Conservation (phyloP, 257 asterid genomes). For the Plectranthus barbatus region DNA sequence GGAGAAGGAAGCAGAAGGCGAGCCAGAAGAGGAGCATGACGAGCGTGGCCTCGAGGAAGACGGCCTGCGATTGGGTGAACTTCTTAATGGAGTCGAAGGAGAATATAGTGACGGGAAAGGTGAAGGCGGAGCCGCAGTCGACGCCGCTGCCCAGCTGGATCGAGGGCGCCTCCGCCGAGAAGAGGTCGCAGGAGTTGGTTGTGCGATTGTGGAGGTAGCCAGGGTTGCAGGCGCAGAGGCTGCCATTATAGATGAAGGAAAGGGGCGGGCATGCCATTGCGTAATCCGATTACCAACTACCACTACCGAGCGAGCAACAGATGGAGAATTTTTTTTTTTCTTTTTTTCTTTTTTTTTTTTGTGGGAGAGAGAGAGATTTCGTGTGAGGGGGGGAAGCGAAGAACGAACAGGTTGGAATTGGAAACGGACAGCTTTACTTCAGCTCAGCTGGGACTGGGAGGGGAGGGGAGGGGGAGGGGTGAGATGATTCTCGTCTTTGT, state of each 20-base stretch:
- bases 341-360: too few relatives aligned
- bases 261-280: conserved; percentile 57
- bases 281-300: neutral
- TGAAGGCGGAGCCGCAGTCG: conserved; percentile 35
- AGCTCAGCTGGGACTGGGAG: neutral
- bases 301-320: neutral
- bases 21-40: conserved; percentile 61
- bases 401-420: neutral
- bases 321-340: neutral
- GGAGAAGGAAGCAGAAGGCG: conserved; percentile 54
- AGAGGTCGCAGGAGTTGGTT: conserved; percentile 40
- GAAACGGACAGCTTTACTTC: neutral
- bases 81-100: conserved; percentile 63
- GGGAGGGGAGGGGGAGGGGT: too few relatives aligned
- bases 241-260: conserved; percentile 55
- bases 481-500: neutral
- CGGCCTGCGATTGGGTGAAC: conserved; percentile 90
- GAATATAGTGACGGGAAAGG: conserved; percentile 60
- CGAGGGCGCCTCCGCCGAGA: conserved; percentile 24
- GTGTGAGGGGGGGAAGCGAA: neutral
- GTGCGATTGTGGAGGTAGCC: conserved; percentile 41
- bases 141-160: conserved; percentile 57
- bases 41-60: conserved; percentile 78
- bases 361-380: neutral
- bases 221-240: conserved; percentile 70